Conservation (phyloP, 805 yeast species). For the Saturnispora galanensis region DNA sequence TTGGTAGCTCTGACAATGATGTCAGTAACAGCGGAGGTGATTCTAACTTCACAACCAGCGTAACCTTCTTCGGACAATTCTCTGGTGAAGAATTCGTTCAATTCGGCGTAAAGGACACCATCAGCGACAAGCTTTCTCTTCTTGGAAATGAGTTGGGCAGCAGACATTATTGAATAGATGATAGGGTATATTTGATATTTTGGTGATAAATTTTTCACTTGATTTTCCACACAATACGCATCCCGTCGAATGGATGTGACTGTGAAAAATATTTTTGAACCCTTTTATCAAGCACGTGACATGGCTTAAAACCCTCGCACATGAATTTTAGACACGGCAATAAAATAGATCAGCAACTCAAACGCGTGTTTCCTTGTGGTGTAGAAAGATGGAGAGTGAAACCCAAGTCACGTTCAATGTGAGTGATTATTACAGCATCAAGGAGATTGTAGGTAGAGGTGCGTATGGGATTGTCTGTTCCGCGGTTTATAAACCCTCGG, state of each 20-base stretch:
- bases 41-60: slow-evolving; percentile 99
- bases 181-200: no score
- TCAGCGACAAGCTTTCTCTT: slow-evolving; percentile 99
- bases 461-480: slow-evolving; percentile 93
- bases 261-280: neutral
- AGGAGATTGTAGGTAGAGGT: slow-evolving; percentile 87
- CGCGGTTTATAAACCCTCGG: slow-evolving; percentile 78
- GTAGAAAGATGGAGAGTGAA: slow-evolving; percentile 9
- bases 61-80: slow-evolving; percentile 99
- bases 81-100: slow-evolving; percentile 99
- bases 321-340: no score
- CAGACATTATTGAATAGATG: slow-evolving; percentile 17
- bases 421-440: slow-evolving; percentile 75
- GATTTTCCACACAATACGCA: neutral
- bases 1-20: slow-evolving; percentile 98
- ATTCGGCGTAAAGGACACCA: slow-evolving; percentile 99
- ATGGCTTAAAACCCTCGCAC: no score
- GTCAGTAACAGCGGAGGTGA: slow-evolving; percentile 96
- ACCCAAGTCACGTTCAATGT: slow-evolving; percentile 59
- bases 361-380: neutral
- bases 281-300: slow-evolving; percentile 3
- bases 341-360: no score
- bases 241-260: neutral
- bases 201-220: slow-evolving; percentile 2
- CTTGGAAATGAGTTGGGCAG: slow-evolving; percentile 61